phyloP scores from a whole-genome alignment of 202 grass and related monocot species.

The Hordeum pubiflorum region DNA sequence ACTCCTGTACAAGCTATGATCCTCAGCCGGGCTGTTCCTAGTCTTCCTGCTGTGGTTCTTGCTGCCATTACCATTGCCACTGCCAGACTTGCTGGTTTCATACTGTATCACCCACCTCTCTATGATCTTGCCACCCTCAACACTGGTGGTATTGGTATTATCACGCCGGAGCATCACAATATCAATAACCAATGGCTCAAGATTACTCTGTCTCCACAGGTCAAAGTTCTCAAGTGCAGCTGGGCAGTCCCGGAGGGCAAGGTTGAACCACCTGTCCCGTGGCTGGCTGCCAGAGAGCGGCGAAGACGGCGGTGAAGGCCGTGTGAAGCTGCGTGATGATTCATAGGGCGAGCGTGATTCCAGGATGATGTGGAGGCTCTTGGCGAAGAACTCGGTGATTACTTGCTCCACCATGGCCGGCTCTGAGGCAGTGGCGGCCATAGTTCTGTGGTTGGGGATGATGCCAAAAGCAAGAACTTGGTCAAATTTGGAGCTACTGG shows the following conservation, averaged over 20 bases:
- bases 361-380: conserved; percentile 91
- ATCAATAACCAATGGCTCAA: conserved; percentile 79
- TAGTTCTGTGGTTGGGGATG: neutral
- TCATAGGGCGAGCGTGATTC: conserved; percentile 83
- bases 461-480: neutral
- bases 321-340: conserved; percentile 63
- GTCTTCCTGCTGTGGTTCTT: conserved; percentile 37
- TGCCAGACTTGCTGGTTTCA: conserved; percentile 29
- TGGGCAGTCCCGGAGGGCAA: conserved; percentile 68
- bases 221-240: conserved; percentile 91
- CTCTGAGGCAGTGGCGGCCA: conserved; percentile 31
- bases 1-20: conserved; percentile 38
- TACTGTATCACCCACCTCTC: conserved; percentile 92
- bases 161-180: conserved; percentile 46
- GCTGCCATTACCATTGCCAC: neutral
- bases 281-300: conserved; percentile 48
- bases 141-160: neutral
- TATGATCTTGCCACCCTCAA: conserved; percentile 41
- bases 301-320: conserved; percentile 51
- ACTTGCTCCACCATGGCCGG: conserved; percentile 77
- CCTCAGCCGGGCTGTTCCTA: conserved; percentile 31
- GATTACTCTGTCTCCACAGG: conserved; percentile 86
- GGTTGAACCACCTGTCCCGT: conserved; percentile 80
- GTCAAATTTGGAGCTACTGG: conserved; percentile 19
- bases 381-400: conserved; percentile 89